Conservation (phyloP, 768 basidiomycete species). For the Tricholoma terreum region DNA sequence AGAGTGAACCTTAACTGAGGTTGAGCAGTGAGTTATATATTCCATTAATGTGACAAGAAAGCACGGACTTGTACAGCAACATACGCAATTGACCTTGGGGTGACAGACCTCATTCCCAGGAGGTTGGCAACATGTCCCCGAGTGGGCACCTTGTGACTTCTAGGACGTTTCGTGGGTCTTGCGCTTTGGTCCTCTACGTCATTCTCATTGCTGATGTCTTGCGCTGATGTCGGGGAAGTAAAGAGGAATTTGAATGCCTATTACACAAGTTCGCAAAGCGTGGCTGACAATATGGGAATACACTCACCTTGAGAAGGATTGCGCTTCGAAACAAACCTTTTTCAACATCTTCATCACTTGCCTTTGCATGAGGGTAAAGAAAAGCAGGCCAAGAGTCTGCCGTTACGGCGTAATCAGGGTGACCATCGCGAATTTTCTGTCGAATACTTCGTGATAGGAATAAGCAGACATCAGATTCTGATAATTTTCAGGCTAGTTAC, state of each 20-base stretch:
- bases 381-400: constrained; percentile 9
- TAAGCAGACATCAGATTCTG: too few species aligned
- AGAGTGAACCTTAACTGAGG: too few species aligned
- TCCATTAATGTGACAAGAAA: background rate
- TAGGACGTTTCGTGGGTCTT: too few species aligned
- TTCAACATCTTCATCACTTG: background rate
- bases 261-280: background rate
- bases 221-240: constrained; percentile 15
- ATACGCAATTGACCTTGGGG: constrained; percentile 22
- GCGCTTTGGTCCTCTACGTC: background rate
- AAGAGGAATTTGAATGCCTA: too few species aligned
- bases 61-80: constrained; percentile 19
- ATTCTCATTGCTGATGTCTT: background rate
- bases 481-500: too few species aligned
- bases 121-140: too few species aligned
- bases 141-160: too few species aligned
- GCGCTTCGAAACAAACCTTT: constrained; percentile 10
- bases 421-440: constrained; percentile 6
- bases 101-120: too few species aligned
- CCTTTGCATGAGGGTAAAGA: constrained; percentile 2
- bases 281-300: too few species aligned
- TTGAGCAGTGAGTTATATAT: too few species aligned
- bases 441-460: background rate
- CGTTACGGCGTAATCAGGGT: too few species aligned
- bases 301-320: too few species aligned